Base-by-base conservation (phyloP, 2,329 filamentous ascomycete species). In the Pezizomycotina sp. region DNA sequence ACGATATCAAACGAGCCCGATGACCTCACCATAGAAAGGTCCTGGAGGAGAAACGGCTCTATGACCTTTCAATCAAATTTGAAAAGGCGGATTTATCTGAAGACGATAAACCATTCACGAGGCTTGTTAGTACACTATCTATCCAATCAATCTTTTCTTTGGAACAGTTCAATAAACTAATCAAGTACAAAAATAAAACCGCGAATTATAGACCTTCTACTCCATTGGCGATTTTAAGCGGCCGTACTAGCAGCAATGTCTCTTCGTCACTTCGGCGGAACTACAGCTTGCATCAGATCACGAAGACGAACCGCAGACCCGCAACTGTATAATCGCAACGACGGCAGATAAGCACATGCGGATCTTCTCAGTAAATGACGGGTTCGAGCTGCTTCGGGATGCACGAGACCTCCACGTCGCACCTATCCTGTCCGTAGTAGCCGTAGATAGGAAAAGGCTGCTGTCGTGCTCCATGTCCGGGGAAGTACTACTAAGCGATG, bases 201-300 rank as follows among this genome's bases (percentile, higher is more conserved):
- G 8, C 12, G 40, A 37, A 44, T 14, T 37, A 36, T 6, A 38
- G 12, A 2, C 16, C 31, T 4, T 24, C 28, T 7, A 40, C 36
- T n/a, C 31, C 12, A 16, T n/a, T 40, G 8, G 34, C 41, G 5
- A 44, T 37, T 4, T 6, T 27, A 5, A 36, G 32, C 6, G 36
- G 62, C 36, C 58, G 62, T 2, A 52, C 63, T 60, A 30, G 63
- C 60, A 13, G 56, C 64, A n/a, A n/a, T n/a, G n/a, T n/a, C 35
- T 64, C 40, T 57, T 56, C 24, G 55, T 65, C 20, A 54, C 57
- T 6, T 24, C 52, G 20, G 29, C 47, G 5, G 36, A 50, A n/a
- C 45, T 55, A 15, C 46, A 32, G 4, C 27, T 44, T 13, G 16
- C 28, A 5, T 22, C 52, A 0, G 43, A 52, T 1, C 56, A 59